A percentile compares a stretch with the other conserved stretches of the same genome.
phyloP scores from a whole-genome alignment of 2,329 filamentous ascomycete species.

The Penicillium rolfsii region DNA sequence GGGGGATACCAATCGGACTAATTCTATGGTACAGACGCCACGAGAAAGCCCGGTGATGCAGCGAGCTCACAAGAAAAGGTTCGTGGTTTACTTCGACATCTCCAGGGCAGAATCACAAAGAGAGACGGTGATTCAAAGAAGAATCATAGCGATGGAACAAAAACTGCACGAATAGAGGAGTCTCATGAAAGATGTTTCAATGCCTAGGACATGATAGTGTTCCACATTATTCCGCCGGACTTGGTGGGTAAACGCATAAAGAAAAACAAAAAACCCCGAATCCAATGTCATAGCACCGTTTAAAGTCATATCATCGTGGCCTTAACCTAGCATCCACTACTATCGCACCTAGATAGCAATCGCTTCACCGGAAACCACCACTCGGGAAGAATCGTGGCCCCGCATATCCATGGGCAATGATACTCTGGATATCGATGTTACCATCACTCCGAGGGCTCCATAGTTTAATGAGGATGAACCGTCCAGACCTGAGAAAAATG shows the following conservation, averaged over 20 bases:
- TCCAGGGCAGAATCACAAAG: not conserved
- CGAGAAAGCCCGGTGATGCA: not conserved
- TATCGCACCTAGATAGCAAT: not conserved
- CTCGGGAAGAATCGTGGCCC: slow-evolving; percentile 83
- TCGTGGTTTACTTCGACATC: not conserved
- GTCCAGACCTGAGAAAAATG: slow-evolving; percentile 62
- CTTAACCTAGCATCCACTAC: not conserved
- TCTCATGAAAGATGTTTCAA: not conserved
- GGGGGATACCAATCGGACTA: not conserved
- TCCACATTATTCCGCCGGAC: not conserved
- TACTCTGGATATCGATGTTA: slow-evolving; percentile 89
- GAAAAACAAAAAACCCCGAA: not conserved
- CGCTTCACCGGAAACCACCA: slow-evolving; percentile 58
- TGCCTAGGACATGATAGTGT: not conserved
- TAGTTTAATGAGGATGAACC: slow-evolving; percentile 85
- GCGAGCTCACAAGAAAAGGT: not conserved
- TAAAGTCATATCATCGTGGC: slow-evolving; percentile 5
- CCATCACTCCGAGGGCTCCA: slow-evolving; percentile 76
- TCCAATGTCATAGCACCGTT: slow-evolving; percentile 4
- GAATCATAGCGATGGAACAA: not conserved
- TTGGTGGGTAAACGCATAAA: not conserved
- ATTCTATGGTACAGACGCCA: no score
- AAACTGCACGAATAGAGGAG: not conserved
- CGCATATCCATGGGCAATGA: slow-evolving; percentile 80
- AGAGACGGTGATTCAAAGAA: not conserved